Evolutionary conservation across 2,329 filamentous ascomycete species (phyloP).

Genomic region (Mycosphaerelloides madeirae): DNA sequence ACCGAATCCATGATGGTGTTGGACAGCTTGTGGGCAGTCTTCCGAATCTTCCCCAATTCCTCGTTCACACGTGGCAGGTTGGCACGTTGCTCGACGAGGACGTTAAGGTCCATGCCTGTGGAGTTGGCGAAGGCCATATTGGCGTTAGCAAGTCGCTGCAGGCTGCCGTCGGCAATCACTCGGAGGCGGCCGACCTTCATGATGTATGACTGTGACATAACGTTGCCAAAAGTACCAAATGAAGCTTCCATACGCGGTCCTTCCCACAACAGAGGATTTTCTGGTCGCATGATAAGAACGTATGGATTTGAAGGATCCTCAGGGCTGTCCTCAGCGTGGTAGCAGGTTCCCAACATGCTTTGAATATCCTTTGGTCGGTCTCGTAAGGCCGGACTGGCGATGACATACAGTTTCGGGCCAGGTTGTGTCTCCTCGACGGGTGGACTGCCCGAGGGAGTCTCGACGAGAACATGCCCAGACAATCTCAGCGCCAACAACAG

Average conservation of each 20-base stretch:
- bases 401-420: conserved; percentile 60
- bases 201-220: conserved; percentile 64
- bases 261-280: conserved; percentile 74
- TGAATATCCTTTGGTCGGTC: conserved; percentile 76
- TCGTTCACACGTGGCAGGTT: conserved; percentile 89
- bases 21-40: conserved; percentile 91
- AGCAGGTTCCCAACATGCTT: conserved; percentile 75
- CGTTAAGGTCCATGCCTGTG: conserved; percentile 77
- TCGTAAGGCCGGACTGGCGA: conserved; percentile 76
- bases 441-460: conserved; percentile 52
- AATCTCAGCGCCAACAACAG: conserved; percentile 76
- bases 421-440: conserved; percentile 30
- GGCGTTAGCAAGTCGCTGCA: conserved; percentile 72
- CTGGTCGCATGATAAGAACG: conserved; percentile 76
- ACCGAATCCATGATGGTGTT: conserved; percentile 99
- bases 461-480: conserved; percentile 82
- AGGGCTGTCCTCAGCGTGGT: conserved; percentile 61
- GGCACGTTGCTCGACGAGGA: conserved; percentile 85
- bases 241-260: conserved; percentile 59
- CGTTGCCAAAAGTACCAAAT: conserved; percentile 38
- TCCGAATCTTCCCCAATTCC: conserved; percentile 88
- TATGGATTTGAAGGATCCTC: conserved; percentile 80
- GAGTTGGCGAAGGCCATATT: conserved; percentile 74
- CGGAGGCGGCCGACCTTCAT: conserved; percentile 81
- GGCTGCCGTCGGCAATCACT: conserved; percentile 82